phyloP scores from a whole-genome alignment of 2,329 filamentous ascomycete genomes.

The Cladosporium sp. region DNA sequence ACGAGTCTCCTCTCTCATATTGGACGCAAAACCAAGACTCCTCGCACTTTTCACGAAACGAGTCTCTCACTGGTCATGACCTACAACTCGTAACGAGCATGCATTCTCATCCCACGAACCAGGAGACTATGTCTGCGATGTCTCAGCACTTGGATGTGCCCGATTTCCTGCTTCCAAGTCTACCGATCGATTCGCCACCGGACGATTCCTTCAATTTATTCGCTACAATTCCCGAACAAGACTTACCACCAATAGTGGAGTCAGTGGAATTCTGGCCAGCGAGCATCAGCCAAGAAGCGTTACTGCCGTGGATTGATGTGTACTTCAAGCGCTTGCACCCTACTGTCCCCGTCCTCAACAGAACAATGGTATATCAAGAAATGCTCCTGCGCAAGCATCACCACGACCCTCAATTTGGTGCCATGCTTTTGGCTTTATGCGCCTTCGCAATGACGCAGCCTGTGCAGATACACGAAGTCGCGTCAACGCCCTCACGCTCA shows the following conservation, averaged over 20 bases:
- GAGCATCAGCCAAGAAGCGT: slow-evolving; percentile 44
- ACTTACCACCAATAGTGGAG: slow-evolving; percentile 34
- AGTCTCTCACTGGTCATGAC: background rate
- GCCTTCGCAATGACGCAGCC: slow-evolving; percentile 50
- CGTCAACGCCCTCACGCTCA: slow-evolving; percentile 32
- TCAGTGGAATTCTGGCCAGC: slow-evolving; percentile 41
- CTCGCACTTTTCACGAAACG: background rate
- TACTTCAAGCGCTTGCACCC: slow-evolving; percentile 50
- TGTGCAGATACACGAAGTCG: slow-evolving; percentile 47
- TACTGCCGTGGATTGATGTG: slow-evolving; percentile 44
- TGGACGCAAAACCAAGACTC: slow-evolving; percentile 3
- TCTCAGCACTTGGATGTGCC: slow-evolving; percentile 35
- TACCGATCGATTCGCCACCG: slow-evolving; percentile 39
- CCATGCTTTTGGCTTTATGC: slow-evolving; percentile 47
- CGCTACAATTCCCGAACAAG: slow-evolving; percentile 33
- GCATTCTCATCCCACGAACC: background rate
- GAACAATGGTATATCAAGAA: slow-evolving; percentile 45
- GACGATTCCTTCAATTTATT: slow-evolving; percentile 36
- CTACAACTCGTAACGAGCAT: background rate
- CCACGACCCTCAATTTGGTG: slow-evolving; percentile 46
- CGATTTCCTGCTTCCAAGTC: slow-evolving; percentile 42
- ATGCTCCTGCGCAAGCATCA: slow-evolving; percentile 48
- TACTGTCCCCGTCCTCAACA: slow-evolving; percentile 46
- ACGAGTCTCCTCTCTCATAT: background rate
- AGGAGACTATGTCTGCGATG: slow-evolving; percentile 4